These are phyloP conservation scores for Boletus rubropictus DNA, from an alignment of 768 basidiomycete genomes.

Conservation along the genomic window DNA sequence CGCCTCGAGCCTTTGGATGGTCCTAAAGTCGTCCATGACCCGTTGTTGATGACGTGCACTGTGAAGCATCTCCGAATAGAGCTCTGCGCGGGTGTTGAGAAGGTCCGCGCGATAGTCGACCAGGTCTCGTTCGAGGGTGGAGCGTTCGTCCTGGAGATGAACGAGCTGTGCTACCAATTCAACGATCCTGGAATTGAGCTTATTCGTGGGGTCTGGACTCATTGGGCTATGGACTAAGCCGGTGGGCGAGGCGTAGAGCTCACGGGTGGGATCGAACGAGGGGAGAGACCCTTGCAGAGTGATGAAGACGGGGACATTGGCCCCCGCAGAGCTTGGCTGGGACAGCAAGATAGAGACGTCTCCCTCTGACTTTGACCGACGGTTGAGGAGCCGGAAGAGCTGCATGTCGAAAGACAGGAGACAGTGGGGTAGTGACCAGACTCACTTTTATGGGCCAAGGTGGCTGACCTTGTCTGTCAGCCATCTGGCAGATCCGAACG, in stretches of 20 bases:
- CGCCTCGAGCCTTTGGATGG: slow-evolving; percentile 26
- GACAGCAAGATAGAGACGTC: slow-evolving; percentile 28
- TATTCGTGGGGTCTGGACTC: background rate
- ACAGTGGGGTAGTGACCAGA: background rate
- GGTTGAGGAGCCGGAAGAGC: slow-evolving; percentile 44
- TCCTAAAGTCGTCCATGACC: slow-evolving; percentile 18
- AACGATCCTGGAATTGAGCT: slow-evolving; percentile 6
- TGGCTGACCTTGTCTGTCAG: slow-evolving; percentile 20
- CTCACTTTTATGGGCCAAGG: slow-evolving; percentile 15
- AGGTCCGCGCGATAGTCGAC: slow-evolving; percentile 25
- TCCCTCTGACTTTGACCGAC: slow-evolving; percentile 43
- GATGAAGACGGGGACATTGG: slow-evolving; percentile 21
- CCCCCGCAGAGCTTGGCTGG: background rate
- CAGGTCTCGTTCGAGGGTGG: slow-evolving; percentile 24
- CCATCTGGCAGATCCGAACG: slow-evolving; percentile 2
- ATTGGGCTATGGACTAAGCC: background rate
- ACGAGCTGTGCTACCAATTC: slow-evolving; percentile 13
- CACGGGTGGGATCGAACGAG: slow-evolving; percentile 21
- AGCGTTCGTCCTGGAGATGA: slow-evolving; percentile 12
- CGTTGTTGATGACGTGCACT: slow-evolving; percentile 25
- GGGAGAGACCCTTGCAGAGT: slow-evolving; percentile 19
- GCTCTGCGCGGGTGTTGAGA: slow-evolving; percentile 25
- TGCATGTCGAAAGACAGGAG: slow-evolving; percentile 31
- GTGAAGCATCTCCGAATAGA: slow-evolving; percentile 27
- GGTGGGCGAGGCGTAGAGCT: slow-evolving; percentile 16